These are phyloP conservation scores for Dipteronia dyeriana DNA, from an alignment of 345 rosid species.

Conservation along the genomic window DNA sequence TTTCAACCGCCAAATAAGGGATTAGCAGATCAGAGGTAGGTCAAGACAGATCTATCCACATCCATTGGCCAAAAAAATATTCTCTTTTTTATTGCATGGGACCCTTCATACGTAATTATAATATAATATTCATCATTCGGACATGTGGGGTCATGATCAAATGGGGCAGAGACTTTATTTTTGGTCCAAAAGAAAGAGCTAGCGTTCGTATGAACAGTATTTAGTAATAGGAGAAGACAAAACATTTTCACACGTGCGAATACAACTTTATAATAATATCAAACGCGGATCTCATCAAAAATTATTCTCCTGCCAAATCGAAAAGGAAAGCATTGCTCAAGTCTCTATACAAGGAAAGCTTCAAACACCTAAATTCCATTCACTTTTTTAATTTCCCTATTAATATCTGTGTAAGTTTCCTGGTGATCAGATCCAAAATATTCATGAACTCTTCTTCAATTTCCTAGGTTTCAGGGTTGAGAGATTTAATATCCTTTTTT, in stretches of 20 bases:
- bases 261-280: background rate
- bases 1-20: background rate
- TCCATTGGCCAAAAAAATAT: background rate
- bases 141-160: background rate
- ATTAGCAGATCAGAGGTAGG: background rate
- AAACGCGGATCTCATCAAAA: constrained; percentile 2
- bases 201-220: background rate
- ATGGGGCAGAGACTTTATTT: background rate
- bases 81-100: background rate
- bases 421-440: background rate
- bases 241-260: constrained; percentile 20
- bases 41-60: background rate
- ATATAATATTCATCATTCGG: background rate
- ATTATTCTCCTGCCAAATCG: background rate
- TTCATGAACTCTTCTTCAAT: background rate
- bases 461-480: background rate
- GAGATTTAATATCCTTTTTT: too few species aligned
- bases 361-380: background rate
- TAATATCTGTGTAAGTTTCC: background rate
- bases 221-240: background rate
- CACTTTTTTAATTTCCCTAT: background rate
- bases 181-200: background rate
- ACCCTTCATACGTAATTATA: background rate
- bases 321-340: background rate
- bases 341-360: background rate